Evolutionary conservation across 208 protist species (phyloP).

Genomic region (Trypanosoma caninum): DNA sequence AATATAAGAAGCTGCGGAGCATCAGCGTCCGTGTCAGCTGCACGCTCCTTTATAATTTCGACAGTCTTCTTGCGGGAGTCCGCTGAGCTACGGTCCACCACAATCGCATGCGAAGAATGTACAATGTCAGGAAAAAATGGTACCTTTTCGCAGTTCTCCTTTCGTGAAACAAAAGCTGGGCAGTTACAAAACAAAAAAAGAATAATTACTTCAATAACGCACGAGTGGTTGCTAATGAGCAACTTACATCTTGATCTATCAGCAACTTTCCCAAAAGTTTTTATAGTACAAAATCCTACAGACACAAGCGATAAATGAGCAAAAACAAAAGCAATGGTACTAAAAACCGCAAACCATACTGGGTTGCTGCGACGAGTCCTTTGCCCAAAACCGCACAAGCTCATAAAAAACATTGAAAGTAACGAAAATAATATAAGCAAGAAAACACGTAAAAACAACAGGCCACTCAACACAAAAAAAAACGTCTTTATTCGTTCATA

Average conservation of each 20-base stretch:
- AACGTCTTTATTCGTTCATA: constrained; percentile 70
- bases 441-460: constrained; percentile 54
- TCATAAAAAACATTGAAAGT: constrained; percentile 34
- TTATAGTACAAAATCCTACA: constrained; percentile 60
- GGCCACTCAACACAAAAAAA: constrained; percentile 65
- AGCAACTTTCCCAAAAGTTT: constrained; percentile 57
- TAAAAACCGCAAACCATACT: constrained; percentile 49
- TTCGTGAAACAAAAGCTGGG: constrained; percentile 79
- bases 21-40: constrained; percentile 31
- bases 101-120: constrained; percentile 47
- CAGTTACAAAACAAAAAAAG: constrained; percentile 51
- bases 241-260: constrained; percentile 54
- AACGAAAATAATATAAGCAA: constrained; percentile 33
- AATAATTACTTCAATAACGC: constrained; percentile 71
- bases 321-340: constrained; percentile 27
- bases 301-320: constrained; percentile 27
- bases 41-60: constrained; percentile 49
- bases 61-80: constrained; percentile 53
- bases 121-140: constrained; percentile 57
- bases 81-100: constrained; percentile 69
- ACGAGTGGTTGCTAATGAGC: constrained; percentile 79
- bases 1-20: constrained; percentile 80
- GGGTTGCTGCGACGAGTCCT: constrained; percentile 41
- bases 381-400: constrained; percentile 20
- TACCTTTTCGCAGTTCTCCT: constrained; percentile 57